Base-by-base conservation (phyloP, 306 rosid species). In the Inga laurina region DNA sequence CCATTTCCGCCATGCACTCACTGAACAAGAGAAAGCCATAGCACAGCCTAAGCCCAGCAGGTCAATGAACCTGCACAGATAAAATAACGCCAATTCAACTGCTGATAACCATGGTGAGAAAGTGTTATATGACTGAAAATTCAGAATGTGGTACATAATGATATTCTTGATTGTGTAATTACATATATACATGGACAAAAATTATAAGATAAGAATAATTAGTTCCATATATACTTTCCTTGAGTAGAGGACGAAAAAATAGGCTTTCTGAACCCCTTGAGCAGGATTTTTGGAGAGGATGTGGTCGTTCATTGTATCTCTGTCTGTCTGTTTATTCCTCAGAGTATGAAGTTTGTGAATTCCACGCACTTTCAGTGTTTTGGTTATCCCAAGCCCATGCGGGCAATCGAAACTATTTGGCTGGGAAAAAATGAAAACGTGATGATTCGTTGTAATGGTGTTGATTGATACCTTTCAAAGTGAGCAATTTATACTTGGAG, bases 1-100 rank as follows among this genome's bases (percentile, higher is more conserved):
- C 85, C 99, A 93, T 86, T 96, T 96, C 88, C 98, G 99, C 78
- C 99, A 96, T 74, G 90, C 98, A 37, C 97, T 92, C 70, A 89
- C 86, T n/a, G 92, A 92, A 74, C 92, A 82, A 81, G 91, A 91
- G 91, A 88, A 78, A 83, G 83, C 86, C 76, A n/a, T 83, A 0
- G 82, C 88, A 68, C 88, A 88, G 61, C 84, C 87, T 61, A 88
- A 80, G 74, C 77, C 80, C 80, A 74, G 87, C 80, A 77, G 87
- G 84, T 5, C 88, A 67, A 61, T 80, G 74, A 88, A 88, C 82
- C 79, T 88, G 74, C 87, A 83, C 75, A 88, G 87, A 83, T 85
- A 35, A 77, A 75, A 80, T 54, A 32, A 45, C 49, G 32, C 32
- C 62, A 8, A 10, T 34, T 66, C 45, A 78, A 46, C 19, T 78